Base-by-base conservation (phyloP, 805 yeast genomes). In the Wickerhamomyces bovis region DNA sequence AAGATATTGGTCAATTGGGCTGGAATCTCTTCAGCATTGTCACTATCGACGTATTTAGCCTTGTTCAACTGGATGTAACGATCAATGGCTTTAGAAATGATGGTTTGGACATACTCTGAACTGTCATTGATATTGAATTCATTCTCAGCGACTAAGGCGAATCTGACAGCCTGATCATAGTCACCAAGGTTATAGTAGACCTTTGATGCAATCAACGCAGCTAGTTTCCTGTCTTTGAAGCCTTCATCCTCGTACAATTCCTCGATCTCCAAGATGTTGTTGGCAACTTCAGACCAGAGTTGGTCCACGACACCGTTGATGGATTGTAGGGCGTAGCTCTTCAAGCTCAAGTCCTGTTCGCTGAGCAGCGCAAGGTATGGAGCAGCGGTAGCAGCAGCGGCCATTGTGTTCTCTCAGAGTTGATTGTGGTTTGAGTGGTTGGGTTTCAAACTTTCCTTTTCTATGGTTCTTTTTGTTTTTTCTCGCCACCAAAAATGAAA, bases 251-350 rank as follows among this genome's bases (percentile, higher is more conserved):
- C 98, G 60, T 83, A 89, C 45, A 94, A 72, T 53, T 89, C 95
- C 69, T 94, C 99, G 59, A 94, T 85, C 46, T 86, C 89, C 25
- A 87, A 73, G 51, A 94, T 79, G 60, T 78, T 82, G 68, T 94
- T 94, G 48, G 99, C 95, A 48, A 94, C 86, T 71, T 94, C 98
- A 3, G 99, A 89, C 99, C 99, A 94, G 49, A 89, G 75, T 66
- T 88, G 90, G 69, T 89, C 96, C 44, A 89, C 97, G 43, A 85
- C 77, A 23, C 71, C 76, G 63, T 89, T 86, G 54, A 94, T 78
- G 18, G 95, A 82, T 47, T 83, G 72, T 61, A 94, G 76, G 18
- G 98, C 99, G 63, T 88, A 87, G 31, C 83, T 73, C 65, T 89
- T 90, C 55, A 94, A 78, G 44, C 76, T 67, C 43, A 77, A 69